Evolutionary conservation across 2,329 filamentous ascomycete species (phyloP).

Genomic region (Pseudocercospora pini-densiflorae): DNA sequence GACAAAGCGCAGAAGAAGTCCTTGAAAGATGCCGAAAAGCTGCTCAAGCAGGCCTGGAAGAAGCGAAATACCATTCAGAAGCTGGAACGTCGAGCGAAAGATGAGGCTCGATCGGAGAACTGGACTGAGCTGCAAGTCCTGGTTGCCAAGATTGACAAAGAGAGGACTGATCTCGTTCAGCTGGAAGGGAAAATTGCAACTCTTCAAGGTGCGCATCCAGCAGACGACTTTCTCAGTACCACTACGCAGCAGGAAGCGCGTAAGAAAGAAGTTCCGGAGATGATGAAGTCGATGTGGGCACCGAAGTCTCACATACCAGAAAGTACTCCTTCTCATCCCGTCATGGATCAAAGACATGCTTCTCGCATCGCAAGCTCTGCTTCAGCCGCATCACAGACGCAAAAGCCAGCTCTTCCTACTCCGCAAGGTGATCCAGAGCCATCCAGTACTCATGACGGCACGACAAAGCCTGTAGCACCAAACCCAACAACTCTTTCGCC

Average conservation of each 20-base stretch:
- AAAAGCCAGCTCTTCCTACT: background rate
- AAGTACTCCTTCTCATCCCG: background rate
- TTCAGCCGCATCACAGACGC: background rate
- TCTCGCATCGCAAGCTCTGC: background rate
- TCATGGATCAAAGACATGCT: background rate
- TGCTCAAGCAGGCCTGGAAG: background rate
- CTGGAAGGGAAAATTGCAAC: background rate
- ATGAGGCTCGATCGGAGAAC: background rate
- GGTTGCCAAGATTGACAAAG: background rate
- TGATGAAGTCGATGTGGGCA: background rate
- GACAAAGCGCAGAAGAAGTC: background rate
- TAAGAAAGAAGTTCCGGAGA: background rate
- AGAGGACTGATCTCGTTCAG: background rate
- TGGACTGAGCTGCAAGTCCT: constrained; percentile 5
- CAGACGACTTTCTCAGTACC: background rate
- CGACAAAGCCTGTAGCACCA: background rate
- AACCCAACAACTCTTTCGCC: background rate
- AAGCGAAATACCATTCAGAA: background rate
- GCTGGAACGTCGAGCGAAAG: background rate
- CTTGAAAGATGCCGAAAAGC: background rate
- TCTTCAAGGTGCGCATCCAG: background rate
- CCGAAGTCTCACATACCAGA: background rate
- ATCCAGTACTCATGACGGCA: background rate
- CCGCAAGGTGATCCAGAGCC: background rate
- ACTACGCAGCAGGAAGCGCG: background rate